Evolutionary conservation across 2,329 filamentous ascomycete species (phyloP).

Genomic region (Cytospora mali): DNA sequence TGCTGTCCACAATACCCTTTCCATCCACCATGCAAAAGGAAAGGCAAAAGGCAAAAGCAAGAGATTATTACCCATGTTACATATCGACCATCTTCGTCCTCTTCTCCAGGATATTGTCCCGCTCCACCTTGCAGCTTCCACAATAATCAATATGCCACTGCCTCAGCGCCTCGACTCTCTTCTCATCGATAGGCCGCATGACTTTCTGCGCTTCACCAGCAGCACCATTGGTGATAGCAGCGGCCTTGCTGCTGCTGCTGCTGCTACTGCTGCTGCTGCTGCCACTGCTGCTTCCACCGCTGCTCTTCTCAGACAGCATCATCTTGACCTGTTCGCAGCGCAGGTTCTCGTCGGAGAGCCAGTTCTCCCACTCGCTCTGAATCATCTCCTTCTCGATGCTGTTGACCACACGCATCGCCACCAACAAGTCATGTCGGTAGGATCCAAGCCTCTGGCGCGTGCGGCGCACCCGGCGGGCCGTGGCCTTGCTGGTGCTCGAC

Average conservation of each 20-base stretch:
- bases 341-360: slow-evolving; percentile 77
- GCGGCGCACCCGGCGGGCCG: slow-evolving; percentile 68
- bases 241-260: slow-evolving; percentile 26
- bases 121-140: slow-evolving; percentile 56
- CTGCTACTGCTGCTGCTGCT: slow-evolving; percentile 21
- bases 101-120: slow-evolving; percentile 35
- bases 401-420: slow-evolving; percentile 89
- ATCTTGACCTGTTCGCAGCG: slow-evolving; percentile 68
- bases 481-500: slow-evolving; percentile 53
- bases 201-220: slow-evolving; percentile 30
- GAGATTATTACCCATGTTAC: slow-evolving; percentile 13
- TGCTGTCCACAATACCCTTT: not conserved
- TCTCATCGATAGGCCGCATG: slow-evolving; percentile 35
- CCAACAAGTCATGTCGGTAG: slow-evolving; percentile 87
- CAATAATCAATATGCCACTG: slow-evolving; percentile 59
- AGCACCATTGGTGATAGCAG: slow-evolving; percentile 1
- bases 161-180: slow-evolving; percentile 43
- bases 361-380: slow-evolving; percentile 88
- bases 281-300: slow-evolving; percentile 7
- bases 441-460: slow-evolving; percentile 81
- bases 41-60: not conserved
- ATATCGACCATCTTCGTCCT: slow-evolving; percentile 35
- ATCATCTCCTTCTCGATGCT: slow-evolving; percentile 85
- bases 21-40: slow-evolving; percentile 6
- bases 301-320: slow-evolving; percentile 41